Conservation (phyloP, 2,329 filamentous ascomycete genomes). For the Rhexocercosporidium sp. region DNA sequence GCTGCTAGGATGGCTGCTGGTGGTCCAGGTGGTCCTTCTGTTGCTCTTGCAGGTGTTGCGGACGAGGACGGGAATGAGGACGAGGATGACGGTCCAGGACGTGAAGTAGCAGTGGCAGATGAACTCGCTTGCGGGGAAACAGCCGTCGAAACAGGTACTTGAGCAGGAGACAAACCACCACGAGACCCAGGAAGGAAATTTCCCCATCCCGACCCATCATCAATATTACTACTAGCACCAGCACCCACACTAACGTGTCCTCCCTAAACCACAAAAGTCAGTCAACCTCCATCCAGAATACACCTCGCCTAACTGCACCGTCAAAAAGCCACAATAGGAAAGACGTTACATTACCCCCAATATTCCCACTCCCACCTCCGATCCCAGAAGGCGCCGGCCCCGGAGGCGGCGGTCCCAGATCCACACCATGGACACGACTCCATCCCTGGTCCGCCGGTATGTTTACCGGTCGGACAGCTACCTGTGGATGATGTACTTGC, state of each 20-base stretch:
- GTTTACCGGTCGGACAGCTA: neutral
- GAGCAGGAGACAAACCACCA: neutral
- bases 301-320: neutral
- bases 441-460: neutral
- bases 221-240: neutral
- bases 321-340: neutral
- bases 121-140: neutral
- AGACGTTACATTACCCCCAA: constrained; percentile 7
- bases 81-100: neutral
- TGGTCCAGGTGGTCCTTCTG: neutral
- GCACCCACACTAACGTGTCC: neutral
- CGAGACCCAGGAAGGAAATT: neutral
- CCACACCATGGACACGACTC: constrained; percentile 15
- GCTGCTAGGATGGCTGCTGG: neutral
- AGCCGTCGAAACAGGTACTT: neutral
- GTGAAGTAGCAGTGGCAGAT: neutral
- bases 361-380: neutral
- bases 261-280: neutral
- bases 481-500: too few species aligned
- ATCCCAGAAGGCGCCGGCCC: neutral
- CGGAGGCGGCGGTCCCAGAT: constrained; percentile 14
- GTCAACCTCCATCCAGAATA: neutral
- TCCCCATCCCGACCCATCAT: neutral
- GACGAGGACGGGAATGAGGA: neutral
- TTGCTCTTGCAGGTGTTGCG: neutral